Base-by-base conservation (phyloP, 805 yeast species). In the Wickerhamiella galacta region DNA sequence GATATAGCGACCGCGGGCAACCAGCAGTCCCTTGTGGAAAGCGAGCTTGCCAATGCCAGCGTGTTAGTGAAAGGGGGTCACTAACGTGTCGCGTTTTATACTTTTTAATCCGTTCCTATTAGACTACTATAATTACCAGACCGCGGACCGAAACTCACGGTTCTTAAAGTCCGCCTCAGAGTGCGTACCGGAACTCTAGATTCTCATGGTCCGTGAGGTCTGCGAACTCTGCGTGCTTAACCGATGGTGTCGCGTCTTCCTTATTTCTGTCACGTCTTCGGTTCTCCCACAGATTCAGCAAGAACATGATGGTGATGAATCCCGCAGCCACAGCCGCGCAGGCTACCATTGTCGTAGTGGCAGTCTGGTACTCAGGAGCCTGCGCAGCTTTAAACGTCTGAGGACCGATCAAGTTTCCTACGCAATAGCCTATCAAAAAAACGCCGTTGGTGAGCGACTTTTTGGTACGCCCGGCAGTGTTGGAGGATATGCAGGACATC, bases 391-490 rank as follows among this genome's bases (percentile, higher is more conserved):
- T 63, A 56, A 76, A 78, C 12, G 77, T 63, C 53, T 75, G 83
- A 3, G 87, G 82, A 2, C 85, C 87, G 36, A 75, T 65, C 28
- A 76, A 56, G 49, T 75, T 72, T n/a, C 81, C 79, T 29, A 71
- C 66, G 25, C 80, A 70, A 49, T 74, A 78, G 3, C 71, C 75
- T 37, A 76, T 62, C 51, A 76, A 60, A 32, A 64, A 64, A 21
- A 72, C 51, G 5, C 75, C 74, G 32, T 71, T 67, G 15, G 69
- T 63, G 4, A 70, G 63, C 42, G 72, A 61, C 44, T 75, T 72
- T 53, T 79, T 79, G 9, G 85, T 75, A 41, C 70, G 68, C 8
- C 90, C 92, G 1, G 83, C 72, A 20, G 74, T 64, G 49, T 77
- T 64, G 3, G 69, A 57, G 25, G 59, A 53, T 15, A 39, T 30